phyloP scores from a whole-genome alignment of 148 eudicot species.

The Polygonum maritimum region DNA sequence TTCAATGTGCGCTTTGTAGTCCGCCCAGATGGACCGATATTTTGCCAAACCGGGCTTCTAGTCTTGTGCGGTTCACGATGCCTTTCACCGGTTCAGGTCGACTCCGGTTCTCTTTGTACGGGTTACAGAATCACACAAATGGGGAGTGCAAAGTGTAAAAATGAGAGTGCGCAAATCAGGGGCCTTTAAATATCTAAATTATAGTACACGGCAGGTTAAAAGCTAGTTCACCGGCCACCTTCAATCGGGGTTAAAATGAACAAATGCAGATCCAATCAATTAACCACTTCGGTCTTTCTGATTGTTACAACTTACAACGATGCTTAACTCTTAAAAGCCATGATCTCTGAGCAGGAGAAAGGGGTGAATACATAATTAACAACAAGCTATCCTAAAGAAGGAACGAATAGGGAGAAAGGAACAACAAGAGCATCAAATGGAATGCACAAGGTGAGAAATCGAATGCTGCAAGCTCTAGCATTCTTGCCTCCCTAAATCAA shows the following conservation, averaged over 20 bases:
- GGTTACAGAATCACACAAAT: too few relatives aligned
- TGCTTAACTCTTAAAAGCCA: neutral
- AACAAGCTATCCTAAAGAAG: neutral
- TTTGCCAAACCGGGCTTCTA: too few relatives aligned
- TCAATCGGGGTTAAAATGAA: neutral
- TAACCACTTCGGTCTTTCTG: neutral
- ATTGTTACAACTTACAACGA: neutral
- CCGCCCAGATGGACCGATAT: too few relatives aligned
- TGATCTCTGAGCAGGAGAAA: neutral
- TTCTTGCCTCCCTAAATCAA: conserved; percentile 9
- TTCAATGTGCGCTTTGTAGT: too few relatives aligned
- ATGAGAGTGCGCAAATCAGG: too few relatives aligned
- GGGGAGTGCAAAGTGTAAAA: too few relatives aligned
- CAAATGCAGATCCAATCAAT: neutral
- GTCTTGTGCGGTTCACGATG: too few relatives aligned
- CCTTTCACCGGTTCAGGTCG: too few relatives aligned
- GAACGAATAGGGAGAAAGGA: neutral
- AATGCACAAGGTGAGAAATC: neutral
- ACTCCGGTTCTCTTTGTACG: too few relatives aligned
- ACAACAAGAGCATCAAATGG: neutral
- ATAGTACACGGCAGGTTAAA: neutral
- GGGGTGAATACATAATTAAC: neutral
- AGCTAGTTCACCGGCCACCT: too few relatives aligned
- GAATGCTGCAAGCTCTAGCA: conserved; percentile 23
- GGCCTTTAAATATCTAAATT: too few relatives aligned